These are phyloP conservation scores for Entrophospora sp. DNA, from an alignment of 192 early-diverging fungal species.

Conservation along the genomic window DNA sequence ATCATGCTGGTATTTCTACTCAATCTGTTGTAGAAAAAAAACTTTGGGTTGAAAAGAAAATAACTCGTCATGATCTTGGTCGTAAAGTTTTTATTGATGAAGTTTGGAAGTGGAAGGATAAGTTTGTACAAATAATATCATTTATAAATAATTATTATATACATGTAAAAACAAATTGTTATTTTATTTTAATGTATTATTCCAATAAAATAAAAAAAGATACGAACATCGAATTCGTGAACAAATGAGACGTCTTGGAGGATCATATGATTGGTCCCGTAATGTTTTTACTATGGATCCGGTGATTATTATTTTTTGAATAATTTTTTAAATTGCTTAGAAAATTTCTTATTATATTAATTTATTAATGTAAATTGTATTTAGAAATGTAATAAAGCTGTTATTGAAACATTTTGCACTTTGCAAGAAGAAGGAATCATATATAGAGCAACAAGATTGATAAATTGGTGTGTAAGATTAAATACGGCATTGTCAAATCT, in stretches of 20 bases:
- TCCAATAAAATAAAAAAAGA: not conserved
- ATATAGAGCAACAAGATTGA: conserved; percentile 91
- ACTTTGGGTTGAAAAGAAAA: conserved; percentile 72
- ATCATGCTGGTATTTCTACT: conserved; percentile 96
- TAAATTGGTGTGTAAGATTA: conserved; percentile 97
- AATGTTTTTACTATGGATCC: conserved; percentile 89
- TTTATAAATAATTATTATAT: not conserved
- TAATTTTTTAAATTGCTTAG: not conserved
- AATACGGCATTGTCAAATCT: conserved; percentile 96
- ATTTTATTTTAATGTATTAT: not conserved
- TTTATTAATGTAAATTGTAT: conserved; percentile 3
- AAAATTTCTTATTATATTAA: not conserved
- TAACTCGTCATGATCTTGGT: conserved; percentile 88
- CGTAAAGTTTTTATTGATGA: conserved; percentile 82
- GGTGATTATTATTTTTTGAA: conserved; percentile 21
- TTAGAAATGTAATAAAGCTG: conserved; percentile 67
- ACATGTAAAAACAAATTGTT: not conserved
- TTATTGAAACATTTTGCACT: conserved; percentile 88
- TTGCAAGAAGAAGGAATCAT: conserved; percentile 92
- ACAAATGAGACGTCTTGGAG: conserved; percentile 84
- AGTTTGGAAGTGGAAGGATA: conserved; percentile 94
- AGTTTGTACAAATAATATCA: conserved; percentile 34
- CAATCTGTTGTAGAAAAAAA: conserved; percentile 97
- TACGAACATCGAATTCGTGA: conserved; percentile 67
- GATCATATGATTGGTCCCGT: conserved; percentile 90